Evolutionary conservation across 495 filamentous ascomycete species (phyloP).

Genomic region (Xylaria intraflava): DNA sequence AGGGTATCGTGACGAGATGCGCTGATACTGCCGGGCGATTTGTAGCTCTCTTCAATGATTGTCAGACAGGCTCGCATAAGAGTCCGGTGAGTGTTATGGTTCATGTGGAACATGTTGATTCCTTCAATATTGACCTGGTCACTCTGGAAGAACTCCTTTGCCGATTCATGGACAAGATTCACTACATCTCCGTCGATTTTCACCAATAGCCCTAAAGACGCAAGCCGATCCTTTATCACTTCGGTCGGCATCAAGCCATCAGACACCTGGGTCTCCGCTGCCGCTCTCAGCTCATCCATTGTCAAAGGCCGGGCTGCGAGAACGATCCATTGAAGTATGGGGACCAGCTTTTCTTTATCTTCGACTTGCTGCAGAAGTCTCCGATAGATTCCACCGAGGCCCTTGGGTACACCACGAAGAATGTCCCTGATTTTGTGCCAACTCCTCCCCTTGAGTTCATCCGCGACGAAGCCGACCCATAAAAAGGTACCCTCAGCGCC

Average conservation of each 20-base stretch:
- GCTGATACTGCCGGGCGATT: not conserved
- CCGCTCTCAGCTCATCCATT: slow-evolving; percentile 21
- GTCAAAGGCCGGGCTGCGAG: slow-evolving; percentile 27
- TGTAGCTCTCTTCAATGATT: slow-evolving; percentile 15
- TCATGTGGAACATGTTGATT: slow-evolving; percentile 26
- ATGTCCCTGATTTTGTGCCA: slow-evolving; percentile 17
- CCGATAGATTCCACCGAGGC: slow-evolving; percentile 27
- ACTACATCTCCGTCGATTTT: slow-evolving; percentile 21
- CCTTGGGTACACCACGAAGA: slow-evolving; percentile 22
- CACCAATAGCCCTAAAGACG: slow-evolving; percentile 20
- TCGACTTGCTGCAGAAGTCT: slow-evolving; percentile 31
- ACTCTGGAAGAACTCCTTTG: slow-evolving; percentile 27
- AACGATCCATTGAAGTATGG: slow-evolving; percentile 29
- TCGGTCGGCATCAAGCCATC: slow-evolving; percentile 1
- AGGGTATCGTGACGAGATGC: not conserved
- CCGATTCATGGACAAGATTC: slow-evolving; percentile 31
- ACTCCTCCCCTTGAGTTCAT: slow-evolving; percentile 29
- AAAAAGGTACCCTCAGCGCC: slow-evolving; percentile 41
- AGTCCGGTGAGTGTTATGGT: slow-evolving; percentile 17
- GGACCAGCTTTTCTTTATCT: slow-evolving; percentile 14
- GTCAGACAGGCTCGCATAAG: slow-evolving; percentile 25
- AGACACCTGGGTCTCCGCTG: not conserved
- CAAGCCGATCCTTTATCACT: slow-evolving; percentile 17
- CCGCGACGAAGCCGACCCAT: slow-evolving; percentile 39
- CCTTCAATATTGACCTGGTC: slow-evolving; percentile 19